A percentile compares a stretch with the other conserved stretches of the same genome.
These are phyloP conservation scores for Pulicaria dysenterica DNA, from an alignment of 129 eudicot species.

Conservation along the genomic window DNA sequence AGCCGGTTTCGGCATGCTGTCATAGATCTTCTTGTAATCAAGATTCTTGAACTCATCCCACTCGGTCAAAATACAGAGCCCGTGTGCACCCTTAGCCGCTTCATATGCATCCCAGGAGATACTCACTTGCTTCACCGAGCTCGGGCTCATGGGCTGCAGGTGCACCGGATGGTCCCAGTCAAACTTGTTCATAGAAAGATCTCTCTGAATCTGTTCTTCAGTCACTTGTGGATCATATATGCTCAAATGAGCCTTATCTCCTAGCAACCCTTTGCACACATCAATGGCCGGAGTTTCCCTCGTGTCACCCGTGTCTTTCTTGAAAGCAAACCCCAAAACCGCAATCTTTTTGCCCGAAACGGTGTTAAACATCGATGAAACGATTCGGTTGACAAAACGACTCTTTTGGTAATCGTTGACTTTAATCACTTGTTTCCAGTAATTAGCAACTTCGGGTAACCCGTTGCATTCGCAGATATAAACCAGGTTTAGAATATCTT, in stretches of 20 bases:
- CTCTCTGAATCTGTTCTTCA: slow-evolving; percentile 72
- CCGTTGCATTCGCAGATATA: slow-evolving; percentile 88
- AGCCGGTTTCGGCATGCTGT: slow-evolving; percentile 68
- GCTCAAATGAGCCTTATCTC: slow-evolving; percentile 66
- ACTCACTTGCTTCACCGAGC: slow-evolving; percentile 47
- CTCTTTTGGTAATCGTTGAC: slow-evolving; percentile 78
- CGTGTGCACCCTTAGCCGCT: slow-evolving; percentile 70
- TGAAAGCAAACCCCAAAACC: slow-evolving; percentile 72
- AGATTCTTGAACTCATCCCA: slow-evolving; percentile 73
- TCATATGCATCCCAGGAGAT: slow-evolving; percentile 68
- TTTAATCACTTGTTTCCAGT: slow-evolving; percentile 82
- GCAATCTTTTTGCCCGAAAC: slow-evolving; percentile 76
- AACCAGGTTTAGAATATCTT: slow-evolving; percentile 73
- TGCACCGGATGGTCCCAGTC: slow-evolving; percentile 87
- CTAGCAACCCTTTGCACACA: slow-evolving; percentile 67
- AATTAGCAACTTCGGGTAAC: slow-evolving; percentile 65
- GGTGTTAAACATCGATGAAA: slow-evolving; percentile 81
- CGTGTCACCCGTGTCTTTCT: slow-evolving; percentile 81
- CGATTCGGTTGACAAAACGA: slow-evolving; percentile 70
- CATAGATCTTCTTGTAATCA: slow-evolving; percentile 59
- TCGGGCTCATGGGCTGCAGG: slow-evolving; percentile 64
- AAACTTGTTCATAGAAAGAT: slow-evolving; percentile 65
- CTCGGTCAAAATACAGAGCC: slow-evolving; percentile 61
- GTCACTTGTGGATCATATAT: slow-evolving; percentile 84
- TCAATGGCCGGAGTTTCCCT: slow-evolving; percentile 83